Conservation (phyloP, 305 asterid genomes). For the Fraxinus sp. region DNA sequence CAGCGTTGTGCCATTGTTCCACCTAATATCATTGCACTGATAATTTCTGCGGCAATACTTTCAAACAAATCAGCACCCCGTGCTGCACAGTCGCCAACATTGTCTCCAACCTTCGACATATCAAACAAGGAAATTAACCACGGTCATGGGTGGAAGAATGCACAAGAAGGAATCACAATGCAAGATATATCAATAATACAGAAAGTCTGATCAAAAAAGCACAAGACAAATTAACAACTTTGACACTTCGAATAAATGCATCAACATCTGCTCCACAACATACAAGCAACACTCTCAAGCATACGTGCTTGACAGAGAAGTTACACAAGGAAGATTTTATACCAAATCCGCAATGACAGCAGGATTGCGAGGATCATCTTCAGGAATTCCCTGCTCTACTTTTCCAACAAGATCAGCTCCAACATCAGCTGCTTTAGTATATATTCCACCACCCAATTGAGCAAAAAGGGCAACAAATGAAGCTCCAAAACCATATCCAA, state of each 20-base stretch:
- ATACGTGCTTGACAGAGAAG: slow-evolving; percentile 12
- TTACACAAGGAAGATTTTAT: slow-evolving; percentile 21
- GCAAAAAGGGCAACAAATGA: slow-evolving; percentile 99
- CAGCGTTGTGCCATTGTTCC: slow-evolving; percentile 97
- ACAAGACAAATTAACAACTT: slow-evolving; percentile 6
- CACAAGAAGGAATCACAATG: not conserved
- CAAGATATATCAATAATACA: slow-evolving; percentile 9
- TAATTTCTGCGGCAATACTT: slow-evolving; percentile 99
- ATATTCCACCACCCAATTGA: slow-evolving; percentile 99
- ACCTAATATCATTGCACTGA: slow-evolving; percentile 99
- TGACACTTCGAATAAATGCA: not conserved
- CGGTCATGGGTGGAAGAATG: slow-evolving; percentile 4
- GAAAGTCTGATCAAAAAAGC: not conserved
- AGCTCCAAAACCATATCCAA: slow-evolving; percentile 99
- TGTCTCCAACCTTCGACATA: slow-evolving; percentile 86
- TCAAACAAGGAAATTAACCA: slow-evolving; percentile 23
- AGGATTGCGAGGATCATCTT: slow-evolving; percentile 99
- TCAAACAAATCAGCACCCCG: slow-evolving; percentile 99
- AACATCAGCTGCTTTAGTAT: slow-evolving; percentile 99
- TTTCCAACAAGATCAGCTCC: slow-evolving; percentile 99
- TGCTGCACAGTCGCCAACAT: slow-evolving; percentile 99
- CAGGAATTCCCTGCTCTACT: slow-evolving; percentile 99
- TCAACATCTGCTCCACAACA: slow-evolving; percentile 8
- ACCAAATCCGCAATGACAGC: slow-evolving; percentile 99
- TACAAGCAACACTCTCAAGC: slow-evolving; percentile 11